These are phyloP conservation scores for Paragyromitra xinjiangensis DNA, from an alignment of 495 filamentous ascomycete species.

Conservation along the genomic window DNA sequence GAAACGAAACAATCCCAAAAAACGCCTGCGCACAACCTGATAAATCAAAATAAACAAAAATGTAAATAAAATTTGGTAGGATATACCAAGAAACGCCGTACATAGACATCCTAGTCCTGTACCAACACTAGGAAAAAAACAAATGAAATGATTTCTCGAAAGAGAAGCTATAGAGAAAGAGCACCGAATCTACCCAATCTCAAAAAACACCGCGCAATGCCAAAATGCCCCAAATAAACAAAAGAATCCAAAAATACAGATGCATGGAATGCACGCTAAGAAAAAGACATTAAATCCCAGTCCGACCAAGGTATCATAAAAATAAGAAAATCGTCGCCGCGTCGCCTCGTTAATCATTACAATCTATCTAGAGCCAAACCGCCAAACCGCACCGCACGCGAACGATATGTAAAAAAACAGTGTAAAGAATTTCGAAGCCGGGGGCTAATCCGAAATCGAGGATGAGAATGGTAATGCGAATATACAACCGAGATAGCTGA, in stretches of 20 bases:
- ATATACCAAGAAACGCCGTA: slow-evolving; percentile 32
- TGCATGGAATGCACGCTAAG: slow-evolving; percentile 22
- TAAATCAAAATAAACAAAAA: slow-evolving; percentile 20
- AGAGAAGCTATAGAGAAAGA: slow-evolving; percentile 40
- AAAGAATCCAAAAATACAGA: slow-evolving; percentile 35
- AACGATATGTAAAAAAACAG: slow-evolving; percentile 25
- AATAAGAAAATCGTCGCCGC: slow-evolving; percentile 30
- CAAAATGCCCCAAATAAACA: slow-evolving; percentile 5
- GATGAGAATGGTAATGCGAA: slow-evolving; percentile 13
- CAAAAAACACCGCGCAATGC: slow-evolving; percentile 35
- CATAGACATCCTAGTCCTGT: not conserved
- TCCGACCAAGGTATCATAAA: slow-evolving; percentile 22
- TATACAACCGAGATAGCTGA: slow-evolving; percentile 34
- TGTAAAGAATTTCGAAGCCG: slow-evolving; percentile 24
- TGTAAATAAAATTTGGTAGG: slow-evolving; percentile 41
- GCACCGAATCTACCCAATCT: slow-evolving; percentile 47
- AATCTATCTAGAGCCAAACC: slow-evolving; percentile 41
- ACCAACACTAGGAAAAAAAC: slow-evolving; percentile 31
- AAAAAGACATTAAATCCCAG: slow-evolving; percentile 45
- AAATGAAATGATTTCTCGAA: slow-evolving; percentile 45
- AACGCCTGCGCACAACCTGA: slow-evolving; percentile 21
- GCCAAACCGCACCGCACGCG: slow-evolving; percentile 5
- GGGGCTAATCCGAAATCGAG: slow-evolving; percentile 11
- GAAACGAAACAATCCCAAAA: not conserved
- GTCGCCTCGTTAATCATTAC: slow-evolving; percentile 48